Percentiles rank a stretch among this genome's conserved stretches.
Evolutionary conservation across 495 filamentous ascomycete species (phyloP).

Genomic region (Ramalina peruviana): DNA sequence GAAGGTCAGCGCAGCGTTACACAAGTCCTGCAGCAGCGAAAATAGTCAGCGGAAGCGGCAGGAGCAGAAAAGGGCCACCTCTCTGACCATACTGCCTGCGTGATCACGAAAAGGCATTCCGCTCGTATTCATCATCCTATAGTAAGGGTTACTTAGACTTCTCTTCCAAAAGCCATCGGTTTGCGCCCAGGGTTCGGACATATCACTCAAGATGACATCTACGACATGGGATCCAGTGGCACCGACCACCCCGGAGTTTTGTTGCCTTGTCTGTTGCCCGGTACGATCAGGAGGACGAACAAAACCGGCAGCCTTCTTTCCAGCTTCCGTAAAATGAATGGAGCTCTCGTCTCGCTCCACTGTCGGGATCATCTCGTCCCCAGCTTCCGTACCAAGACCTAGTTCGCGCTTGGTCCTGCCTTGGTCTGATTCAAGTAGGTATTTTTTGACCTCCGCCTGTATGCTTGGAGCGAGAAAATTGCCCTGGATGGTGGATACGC

Average conservation of each 20-base stretch:
- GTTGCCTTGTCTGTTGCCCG: conserved; percentile 9
- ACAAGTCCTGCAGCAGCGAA: conserved; percentile 56
- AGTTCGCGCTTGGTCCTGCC: conserved; percentile 30
- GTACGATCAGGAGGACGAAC: neutral
- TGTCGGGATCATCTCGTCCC: conserved; percentile 19
- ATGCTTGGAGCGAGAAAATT: conserved; percentile 66
- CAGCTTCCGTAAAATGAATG: conserved; percentile 21
- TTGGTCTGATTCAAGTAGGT: conserved; percentile 50
- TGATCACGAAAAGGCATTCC: conserved; percentile 79
- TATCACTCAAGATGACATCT: conserved; percentile 94
- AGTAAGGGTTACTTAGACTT: conserved; percentile 82
- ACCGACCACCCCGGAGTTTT: conserved; percentile 6
- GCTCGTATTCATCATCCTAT: conserved; percentile 98
- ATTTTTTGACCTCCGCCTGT: conserved; percentile 58
- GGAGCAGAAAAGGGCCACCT: neutral
- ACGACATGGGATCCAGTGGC: conserved; percentile 33
- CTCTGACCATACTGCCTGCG: conserved; percentile 81
- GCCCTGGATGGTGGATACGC: conserved; percentile 85
- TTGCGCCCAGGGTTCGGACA: conserved; percentile 90
- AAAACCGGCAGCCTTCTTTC: conserved; percentile 11
- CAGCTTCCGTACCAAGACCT: conserved; percentile 17
- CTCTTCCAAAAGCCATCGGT: conserved; percentile 63
- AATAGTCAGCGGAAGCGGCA: neutral
- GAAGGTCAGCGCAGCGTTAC: conserved; percentile 70
- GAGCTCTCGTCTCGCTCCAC: conserved; percentile 7